Base-by-base conservation (phyloP, 2,329 filamentous ascomycete species). In the Colletotrichum nymphaeae region DNA sequence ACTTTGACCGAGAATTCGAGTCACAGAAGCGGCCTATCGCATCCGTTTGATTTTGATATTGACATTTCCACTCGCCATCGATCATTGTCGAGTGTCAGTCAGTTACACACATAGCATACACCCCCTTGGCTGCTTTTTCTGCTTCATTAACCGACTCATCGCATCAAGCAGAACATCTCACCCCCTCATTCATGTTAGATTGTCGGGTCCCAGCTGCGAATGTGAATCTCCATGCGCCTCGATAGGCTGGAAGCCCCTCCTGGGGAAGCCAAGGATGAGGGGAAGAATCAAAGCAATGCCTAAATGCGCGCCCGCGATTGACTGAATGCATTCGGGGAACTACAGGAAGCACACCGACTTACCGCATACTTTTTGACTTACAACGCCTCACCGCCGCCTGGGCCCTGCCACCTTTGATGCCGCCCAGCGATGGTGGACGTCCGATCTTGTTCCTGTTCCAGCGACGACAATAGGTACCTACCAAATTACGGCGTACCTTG, bases 1-100 rank as follows among this genome's bases (percentile, higher is more conserved):
- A 70, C 60, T 32, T 28, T 64, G 53, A 69, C 65, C 53, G 69
- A 69, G 59, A 58, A 68, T 59, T 68, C 14, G 22, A 53, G 11
- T 57, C 35, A 28, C 28, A 55, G 30, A 63, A 37, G 64, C 35
- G 32, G 49, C 62, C 62, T 64, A 64, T 64, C 62, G 62, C 62
- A 52, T 64, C 24, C 35, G n/a, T 56, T 42, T 57, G 67, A 42
- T 70, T 49, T 28, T 35, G 35, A 42, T 66, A 66, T 63, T 53
- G 60, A 53, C 42, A 42, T 63, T 63, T 53, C 26, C 22, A 28
- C 2, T 32, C 42, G 26, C 19, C 42, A 63, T 63, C 60, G 60
- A 35, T 53, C 42, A 24, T 7, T 49, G 42, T n/a, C 42, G 7
- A n/a, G 16, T 42, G 37, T 19, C 24, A 11, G 19, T 63, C 42